Conservation (phyloP, 225 moss, liverwort and hornwort genomes). For the Thuidium tamariscinum region DNA sequence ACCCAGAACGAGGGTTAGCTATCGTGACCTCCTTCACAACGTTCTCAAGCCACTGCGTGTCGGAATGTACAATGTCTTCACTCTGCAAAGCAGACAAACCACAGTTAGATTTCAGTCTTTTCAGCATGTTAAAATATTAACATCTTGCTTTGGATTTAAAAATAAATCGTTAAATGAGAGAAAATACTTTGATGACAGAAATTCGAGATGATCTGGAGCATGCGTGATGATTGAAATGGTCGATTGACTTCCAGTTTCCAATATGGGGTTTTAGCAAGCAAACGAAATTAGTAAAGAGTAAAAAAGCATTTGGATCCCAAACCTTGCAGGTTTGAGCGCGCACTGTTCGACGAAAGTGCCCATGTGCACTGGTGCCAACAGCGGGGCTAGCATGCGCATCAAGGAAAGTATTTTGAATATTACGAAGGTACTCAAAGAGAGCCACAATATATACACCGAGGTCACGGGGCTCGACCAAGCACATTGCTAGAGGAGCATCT, state of each 20-base stretch:
- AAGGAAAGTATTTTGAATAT: conserved; percentile 31
- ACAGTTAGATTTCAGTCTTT: not conserved
- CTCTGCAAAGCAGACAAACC: not conserved
- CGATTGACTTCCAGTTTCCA: not conserved
- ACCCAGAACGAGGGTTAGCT: conserved; percentile 14
- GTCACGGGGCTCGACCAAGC: conserved; percentile 48
- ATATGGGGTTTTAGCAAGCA: not conserved
- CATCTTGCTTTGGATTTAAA: not conserved
- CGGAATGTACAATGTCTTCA: conserved; percentile 29
- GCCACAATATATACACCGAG: conserved; percentile 29
- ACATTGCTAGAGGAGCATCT: conserved; percentile 25
- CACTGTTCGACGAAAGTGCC: not conserved
- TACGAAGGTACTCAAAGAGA: conserved; percentile 29
- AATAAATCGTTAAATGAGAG: not conserved
- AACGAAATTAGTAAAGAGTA: not conserved
- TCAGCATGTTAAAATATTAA: not conserved
- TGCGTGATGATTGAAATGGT: not conserved
- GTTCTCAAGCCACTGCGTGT: conserved; percentile 23
- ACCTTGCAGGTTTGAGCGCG: conserved; percentile 43
- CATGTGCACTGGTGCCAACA: not conserved
- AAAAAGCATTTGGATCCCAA: not conserved
- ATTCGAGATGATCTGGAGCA: not conserved
- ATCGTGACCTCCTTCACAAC: conserved; percentile 30
- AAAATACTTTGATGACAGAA: not conserved
- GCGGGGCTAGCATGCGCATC: not conserved